A percentile compares a stretch with the other conserved stretches of the same genome.
Evolutionary conservation across 257 asterid species (phyloP).

Genomic region (Solanum tarapatanum): DNA sequence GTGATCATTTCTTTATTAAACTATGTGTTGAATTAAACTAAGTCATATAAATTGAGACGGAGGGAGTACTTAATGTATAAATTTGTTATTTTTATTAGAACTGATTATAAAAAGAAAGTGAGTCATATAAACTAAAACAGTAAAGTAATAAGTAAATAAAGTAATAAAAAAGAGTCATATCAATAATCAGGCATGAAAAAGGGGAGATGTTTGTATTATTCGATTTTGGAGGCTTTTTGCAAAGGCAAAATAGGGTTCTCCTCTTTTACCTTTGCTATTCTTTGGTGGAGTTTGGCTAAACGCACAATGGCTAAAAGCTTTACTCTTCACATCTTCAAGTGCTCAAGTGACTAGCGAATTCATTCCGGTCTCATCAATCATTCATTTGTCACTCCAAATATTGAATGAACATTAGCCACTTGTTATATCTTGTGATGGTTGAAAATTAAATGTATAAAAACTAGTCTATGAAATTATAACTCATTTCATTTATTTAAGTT

Average conservation of each 20-base stretch:
- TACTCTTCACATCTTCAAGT: neutral
- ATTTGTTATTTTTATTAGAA: no score
- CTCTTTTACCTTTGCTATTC: slow-evolving; percentile 16
- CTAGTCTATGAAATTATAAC: neutral
- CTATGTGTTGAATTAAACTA: no score
- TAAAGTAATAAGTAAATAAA: no score
- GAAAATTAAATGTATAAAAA: neutral
- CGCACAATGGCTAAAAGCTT: slow-evolving; percentile 2
- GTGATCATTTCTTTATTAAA: no score
- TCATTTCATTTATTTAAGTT: neutral
- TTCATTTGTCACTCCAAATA: neutral
- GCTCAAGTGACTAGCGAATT: neutral
- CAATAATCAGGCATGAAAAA: neutral
- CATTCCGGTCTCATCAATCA: neutral
- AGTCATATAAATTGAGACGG: no score
- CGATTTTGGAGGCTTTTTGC: neutral
- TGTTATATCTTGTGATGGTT: neutral
- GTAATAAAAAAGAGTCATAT: neutral
- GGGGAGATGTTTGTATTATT: neutral
- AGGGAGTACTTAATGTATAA: neutral
- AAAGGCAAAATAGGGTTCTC: slow-evolving; percentile 10
- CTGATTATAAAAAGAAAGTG: neutral
- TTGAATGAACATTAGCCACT: neutral
- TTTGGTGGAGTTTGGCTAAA: slow-evolving; percentile 8
- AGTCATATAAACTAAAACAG: no score